Conservation (phyloP, 225 moss, liverwort and hornwort genomes). For the Physcomitrellopsis africana region DNA sequence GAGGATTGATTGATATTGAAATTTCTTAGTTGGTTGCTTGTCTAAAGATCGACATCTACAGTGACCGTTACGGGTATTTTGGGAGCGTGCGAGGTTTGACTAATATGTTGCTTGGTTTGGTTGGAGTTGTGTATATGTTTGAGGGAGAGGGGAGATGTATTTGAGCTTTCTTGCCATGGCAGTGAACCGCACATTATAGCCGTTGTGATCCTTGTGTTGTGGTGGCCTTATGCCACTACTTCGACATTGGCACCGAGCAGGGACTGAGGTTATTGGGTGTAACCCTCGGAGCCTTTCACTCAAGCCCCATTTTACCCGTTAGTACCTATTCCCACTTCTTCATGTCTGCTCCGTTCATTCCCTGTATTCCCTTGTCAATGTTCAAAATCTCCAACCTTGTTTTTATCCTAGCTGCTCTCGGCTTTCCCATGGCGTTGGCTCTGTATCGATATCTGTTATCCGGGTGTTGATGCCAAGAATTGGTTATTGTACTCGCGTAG, state of each 20-base stretch:
- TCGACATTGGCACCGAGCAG: neutral
- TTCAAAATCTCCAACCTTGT: too few relatives aligned
- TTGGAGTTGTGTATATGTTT: too few relatives aligned
- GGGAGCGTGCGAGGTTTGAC: too few relatives aligned
- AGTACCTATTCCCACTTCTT: neutral
- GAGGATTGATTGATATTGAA: too few relatives aligned
- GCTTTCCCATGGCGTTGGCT: too few relatives aligned
- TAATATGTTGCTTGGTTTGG: too few relatives aligned
- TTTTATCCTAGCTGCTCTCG: too few relatives aligned
- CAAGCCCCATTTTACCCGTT: neutral
- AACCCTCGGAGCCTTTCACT: neutral
- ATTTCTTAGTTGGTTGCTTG: too few relatives aligned
- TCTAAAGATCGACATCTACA: too few relatives aligned
- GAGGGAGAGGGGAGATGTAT: neutral
- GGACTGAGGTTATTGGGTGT: neutral
- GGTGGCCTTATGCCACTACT: neutral
- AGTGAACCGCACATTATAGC: slow-evolving; percentile 6
- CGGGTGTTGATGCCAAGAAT: neutral
- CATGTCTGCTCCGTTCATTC: too few relatives aligned
- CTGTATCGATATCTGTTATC: neutral
- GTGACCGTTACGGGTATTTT: too few relatives aligned
- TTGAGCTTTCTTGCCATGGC: neutral
- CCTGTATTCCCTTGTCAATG: too few relatives aligned
- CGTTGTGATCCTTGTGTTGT: neutral
- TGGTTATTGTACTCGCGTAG: neutral